Percentiles rank a stretch among this genome's conserved stretches.
Conservation (phyloP, 352 stramenopile species). For the Phytophthora hibernalis region DNA sequence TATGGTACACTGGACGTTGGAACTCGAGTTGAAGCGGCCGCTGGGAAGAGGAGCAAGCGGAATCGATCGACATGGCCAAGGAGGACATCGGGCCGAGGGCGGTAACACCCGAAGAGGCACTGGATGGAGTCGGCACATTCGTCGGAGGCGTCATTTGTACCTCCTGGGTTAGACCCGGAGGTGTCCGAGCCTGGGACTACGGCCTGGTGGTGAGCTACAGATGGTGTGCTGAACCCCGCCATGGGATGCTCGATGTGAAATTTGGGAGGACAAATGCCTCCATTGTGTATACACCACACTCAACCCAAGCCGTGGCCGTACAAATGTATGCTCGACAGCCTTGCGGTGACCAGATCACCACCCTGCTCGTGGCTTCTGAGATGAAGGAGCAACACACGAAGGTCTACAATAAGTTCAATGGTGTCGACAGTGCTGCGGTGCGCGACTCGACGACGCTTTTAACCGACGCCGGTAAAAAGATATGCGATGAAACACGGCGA, state of each 20-base stretch:
- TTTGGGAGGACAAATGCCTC: background rate
- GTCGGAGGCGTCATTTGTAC: slow-evolving; percentile 16
- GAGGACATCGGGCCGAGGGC: background rate
- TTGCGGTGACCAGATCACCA: slow-evolving; percentile 6
- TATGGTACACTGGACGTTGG: too few species aligned
- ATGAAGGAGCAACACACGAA: slow-evolving; percentile 3
- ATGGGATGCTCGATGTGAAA: slow-evolving; percentile 10
- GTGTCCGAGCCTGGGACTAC: slow-evolving; percentile 17
- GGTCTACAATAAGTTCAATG: slow-evolving; percentile 19
- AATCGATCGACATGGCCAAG: background rate
- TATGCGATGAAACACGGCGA: background rate
- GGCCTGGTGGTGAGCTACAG: slow-evolving; percentile 14
- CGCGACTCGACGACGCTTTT: background rate
- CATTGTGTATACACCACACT: background rate
- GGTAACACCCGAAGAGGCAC: slow-evolving; percentile 2
- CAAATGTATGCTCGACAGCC: slow-evolving; percentile 22
- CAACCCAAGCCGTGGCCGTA: slow-evolving; percentile 6
- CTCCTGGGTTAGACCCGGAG: background rate
- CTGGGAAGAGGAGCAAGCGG: background rate
- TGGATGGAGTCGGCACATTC: slow-evolving; percentile 21
- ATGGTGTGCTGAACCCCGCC: background rate
- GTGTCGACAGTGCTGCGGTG: background rate
- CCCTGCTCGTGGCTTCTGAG: slow-evolving; percentile 9
- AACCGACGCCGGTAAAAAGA: background rate
- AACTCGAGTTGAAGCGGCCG: slow-evolving; percentile 2